These are phyloP conservation scores for Tetrahymena borealis DNA, from an alignment of 73 alveolate genomes.

Conservation along the genomic window DNA sequence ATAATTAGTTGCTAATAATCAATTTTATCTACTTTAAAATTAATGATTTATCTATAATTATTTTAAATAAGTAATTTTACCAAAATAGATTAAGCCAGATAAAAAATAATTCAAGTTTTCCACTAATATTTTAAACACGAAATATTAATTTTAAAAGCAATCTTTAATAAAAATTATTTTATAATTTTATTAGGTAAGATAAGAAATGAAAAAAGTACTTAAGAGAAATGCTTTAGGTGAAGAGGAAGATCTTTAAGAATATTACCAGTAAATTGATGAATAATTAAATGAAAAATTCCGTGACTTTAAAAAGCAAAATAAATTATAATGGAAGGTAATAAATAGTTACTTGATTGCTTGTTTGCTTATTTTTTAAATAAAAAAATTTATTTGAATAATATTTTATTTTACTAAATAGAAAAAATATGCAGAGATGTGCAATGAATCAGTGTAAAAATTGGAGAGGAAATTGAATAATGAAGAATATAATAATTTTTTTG, in stretches of 20 bases:
- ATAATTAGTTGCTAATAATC: too few species aligned
- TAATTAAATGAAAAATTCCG: constrained; percentile 19
- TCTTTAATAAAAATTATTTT: too few species aligned
- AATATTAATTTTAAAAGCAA: not conserved
- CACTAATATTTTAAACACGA: not conserved
- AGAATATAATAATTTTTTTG: constrained; percentile 27
- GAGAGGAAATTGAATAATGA: constrained; percentile 32
- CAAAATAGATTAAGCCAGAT: too few species aligned
- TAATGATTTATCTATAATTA: too few species aligned
- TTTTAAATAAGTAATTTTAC: too few species aligned
- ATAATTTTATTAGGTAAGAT: not conserved
- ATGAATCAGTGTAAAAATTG: not conserved
- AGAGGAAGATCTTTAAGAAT: constrained; percentile 26
- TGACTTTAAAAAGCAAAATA: constrained; percentile 15
- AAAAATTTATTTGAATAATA: too few species aligned
- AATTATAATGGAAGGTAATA: constrained; percentile 10
- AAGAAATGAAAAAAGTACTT: constrained; percentile 8
- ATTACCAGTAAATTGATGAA: constrained; percentile 5
- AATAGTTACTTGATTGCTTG: too few species aligned
- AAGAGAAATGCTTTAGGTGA: constrained; percentile 32
- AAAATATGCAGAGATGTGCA: constrained; percentile 1
- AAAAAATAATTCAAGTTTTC: not conserved
- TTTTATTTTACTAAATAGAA: constrained; percentile 2
- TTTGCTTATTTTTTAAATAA: too few species aligned
- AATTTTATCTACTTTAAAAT: too few species aligned